Evolutionary conservation across 2,329 filamentous ascomycete genomes (phyloP).

Genomic region (Paradendryphiella salina): DNA sequence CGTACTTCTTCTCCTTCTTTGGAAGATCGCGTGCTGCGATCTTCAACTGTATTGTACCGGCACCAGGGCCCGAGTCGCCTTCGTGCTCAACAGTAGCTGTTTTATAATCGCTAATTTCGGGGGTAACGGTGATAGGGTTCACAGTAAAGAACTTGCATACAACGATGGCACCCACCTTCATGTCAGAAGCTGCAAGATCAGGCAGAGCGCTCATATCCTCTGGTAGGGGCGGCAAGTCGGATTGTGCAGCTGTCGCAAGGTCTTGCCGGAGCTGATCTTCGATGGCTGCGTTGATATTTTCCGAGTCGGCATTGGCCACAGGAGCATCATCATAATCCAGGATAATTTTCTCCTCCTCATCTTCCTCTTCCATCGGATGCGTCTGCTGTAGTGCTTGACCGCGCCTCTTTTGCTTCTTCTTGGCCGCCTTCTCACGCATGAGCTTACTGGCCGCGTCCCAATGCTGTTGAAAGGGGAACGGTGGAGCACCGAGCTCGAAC

Average conservation of each 20-base stretch:
- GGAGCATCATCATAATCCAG: conserved; percentile 43
- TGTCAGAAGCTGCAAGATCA: conserved; percentile 53
- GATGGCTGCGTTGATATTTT: conserved; percentile 27
- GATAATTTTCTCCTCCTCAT: conserved; percentile 30
- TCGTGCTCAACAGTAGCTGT: conserved; percentile 65
- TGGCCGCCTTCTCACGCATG: conserved; percentile 61
- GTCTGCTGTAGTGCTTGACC: conserved; percentile 39
- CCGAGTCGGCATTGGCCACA: conserved; percentile 24
- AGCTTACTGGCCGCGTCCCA: conserved; percentile 78
- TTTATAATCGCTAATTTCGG: conserved; percentile 62
- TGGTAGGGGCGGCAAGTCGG: conserved; percentile 68
- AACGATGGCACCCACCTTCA: conserved; percentile 64
- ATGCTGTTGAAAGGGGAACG: conserved; percentile 86
- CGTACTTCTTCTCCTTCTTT: conserved; percentile 60
- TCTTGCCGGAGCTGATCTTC: conserved; percentile 45
- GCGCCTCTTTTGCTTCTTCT: conserved; percentile 57
- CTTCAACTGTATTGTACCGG: conserved; percentile 61
- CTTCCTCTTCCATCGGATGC: conserved; percentile 50
- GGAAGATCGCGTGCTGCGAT: conserved; percentile 71
- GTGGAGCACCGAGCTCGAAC: conserved; percentile 68
- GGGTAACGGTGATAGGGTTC: conserved; percentile 66
- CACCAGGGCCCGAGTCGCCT: conserved; percentile 48
- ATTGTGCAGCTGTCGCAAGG: conserved; percentile 51
- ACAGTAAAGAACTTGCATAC: conserved; percentile 66
- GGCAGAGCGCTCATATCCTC: conserved; percentile 60